phyloP scores from a whole-genome alignment of 108 stramenopile genomes.

The Skeletonema grethae region DNA sequence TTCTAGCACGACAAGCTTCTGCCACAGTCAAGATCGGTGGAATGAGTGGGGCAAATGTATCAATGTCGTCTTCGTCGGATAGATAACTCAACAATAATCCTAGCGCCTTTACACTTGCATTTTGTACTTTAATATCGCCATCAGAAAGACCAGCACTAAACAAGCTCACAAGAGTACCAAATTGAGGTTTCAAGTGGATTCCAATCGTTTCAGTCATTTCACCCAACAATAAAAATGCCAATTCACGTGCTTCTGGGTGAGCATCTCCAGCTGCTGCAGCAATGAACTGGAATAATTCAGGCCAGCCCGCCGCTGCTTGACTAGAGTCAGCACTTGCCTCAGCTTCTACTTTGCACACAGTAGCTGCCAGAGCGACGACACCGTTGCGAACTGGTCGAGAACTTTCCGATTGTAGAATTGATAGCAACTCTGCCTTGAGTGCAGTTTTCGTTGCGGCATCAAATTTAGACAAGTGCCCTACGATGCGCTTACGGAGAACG shows the following conservation, averaged over 20 bases:
- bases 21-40: conserved; percentile 83
- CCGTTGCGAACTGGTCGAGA: conserved; percentile 83
- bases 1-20: conserved; percentile 56
- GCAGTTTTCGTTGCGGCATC: conserved; percentile 58
- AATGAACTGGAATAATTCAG: conserved; percentile 83
- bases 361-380: conserved; percentile 76
- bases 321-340: conserved; percentile 38
- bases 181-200: conserved; percentile 77
- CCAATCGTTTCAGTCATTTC: conserved; percentile 96
- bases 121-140: conserved; percentile 76
- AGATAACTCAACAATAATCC: conserved; percentile 77
- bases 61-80: conserved; percentile 76
- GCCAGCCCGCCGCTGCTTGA: conserved; percentile 68
- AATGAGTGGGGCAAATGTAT: conserved; percentile 74
- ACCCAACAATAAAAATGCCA: conserved; percentile 87
- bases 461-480: conserved; percentile 77
- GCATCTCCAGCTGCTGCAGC: conserved; percentile 60
- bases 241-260: conserved; percentile 84
- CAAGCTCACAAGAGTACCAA: conserved; percentile 70
- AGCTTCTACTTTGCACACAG: conserved; percentile 69
- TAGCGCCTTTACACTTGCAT: conserved; percentile 81
- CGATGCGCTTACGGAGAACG: conserved; percentile 88
- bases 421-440: conserved; percentile 72
- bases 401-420: conserved; percentile 76
- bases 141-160: conserved; percentile 74